phyloP scores from a whole-genome alignment of 1,284 basidiomycete genomes.

The Xerocomus tenax region DNA sequence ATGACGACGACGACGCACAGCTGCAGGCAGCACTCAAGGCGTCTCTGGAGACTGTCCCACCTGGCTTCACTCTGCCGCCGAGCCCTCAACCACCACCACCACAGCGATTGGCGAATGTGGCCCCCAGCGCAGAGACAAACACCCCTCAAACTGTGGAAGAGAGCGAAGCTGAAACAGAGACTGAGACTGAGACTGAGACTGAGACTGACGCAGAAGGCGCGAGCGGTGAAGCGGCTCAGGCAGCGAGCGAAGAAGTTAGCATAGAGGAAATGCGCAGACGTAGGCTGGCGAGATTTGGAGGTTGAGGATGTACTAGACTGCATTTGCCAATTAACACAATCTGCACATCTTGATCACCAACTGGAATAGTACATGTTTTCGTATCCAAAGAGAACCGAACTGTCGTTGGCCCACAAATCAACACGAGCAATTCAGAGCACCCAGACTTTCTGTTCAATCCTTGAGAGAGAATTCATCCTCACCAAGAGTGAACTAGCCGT shows the following conservation, averaged over 20 bases:
- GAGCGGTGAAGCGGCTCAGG: constrained; percentile 14
- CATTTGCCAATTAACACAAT: not conserved
- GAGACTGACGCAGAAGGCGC: constrained; percentile 22
- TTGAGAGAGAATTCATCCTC: too few species aligned
- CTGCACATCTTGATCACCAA: not conserved
- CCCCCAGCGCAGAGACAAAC: constrained; percentile 16
- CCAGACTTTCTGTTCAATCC: too few species aligned
- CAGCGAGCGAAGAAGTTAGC: constrained; percentile 36
- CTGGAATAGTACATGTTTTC: not conserved
- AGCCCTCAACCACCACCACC: constrained; percentile 25
- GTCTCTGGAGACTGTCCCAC: constrained; percentile 62
- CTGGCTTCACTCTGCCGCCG: constrained; percentile 41
- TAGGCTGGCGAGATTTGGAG: constrained; percentile 70
- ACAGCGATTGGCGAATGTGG: constrained; percentile 13
- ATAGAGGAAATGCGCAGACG: constrained; percentile 72
- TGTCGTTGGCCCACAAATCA: not conserved
- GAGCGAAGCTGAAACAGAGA: constrained; percentile 16
- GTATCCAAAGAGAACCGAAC: not conserved
- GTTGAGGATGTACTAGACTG: constrained; percentile 20
- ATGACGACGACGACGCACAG: constrained; percentile 82
- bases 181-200: constrained; percentile 14
- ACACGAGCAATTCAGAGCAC: not conserved
- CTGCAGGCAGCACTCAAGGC: constrained; percentile 79
- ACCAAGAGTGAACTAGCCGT: too few species aligned
- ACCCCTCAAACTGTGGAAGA: constrained; percentile 3